Base-by-base conservation (phyloP, 257 asterid species). In the Solanum sejunctum region DNA sequence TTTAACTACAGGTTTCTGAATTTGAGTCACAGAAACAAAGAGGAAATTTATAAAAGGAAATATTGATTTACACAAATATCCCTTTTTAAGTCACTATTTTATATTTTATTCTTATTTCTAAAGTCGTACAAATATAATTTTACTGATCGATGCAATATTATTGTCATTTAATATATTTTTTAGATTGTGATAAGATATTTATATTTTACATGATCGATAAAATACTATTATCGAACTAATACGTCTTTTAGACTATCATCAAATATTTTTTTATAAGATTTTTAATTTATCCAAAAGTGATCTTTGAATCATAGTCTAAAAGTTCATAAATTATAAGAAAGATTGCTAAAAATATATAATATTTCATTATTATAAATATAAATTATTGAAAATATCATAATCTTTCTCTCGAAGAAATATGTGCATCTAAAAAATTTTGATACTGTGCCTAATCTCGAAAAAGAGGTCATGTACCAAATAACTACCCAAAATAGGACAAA, bases 21-120 rank as follows among this genome's bases (percentile, higher is more conserved):
- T 55, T 55, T 2, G 17, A 16, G 4, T 0, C n/a, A 0, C 0
- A 5, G 0, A 0, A 2, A 54, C 17, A 0, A 55, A 43, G 0
- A 15, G 18, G 2, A 11, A 61, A 61, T 3, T 12, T 11, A 3
- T 23, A 17, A 21, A 21, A 5, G 16, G 16, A 16, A 1, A 12
- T 6, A 5, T 10, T 21, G 26, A 60, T 61, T 10, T 61, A 61
- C 1, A 3, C 17, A 21, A 61, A 61, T 61, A 11, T 23, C 5
- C 8, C 15, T 60, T 60, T 10, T 60, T 60, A 20, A 10, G 28
- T 10, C 28, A 20, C 28, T n/a, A 21, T 21, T 52, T 13, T 32
- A 15, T 52, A 15, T 13, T 61, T 21, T 21, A 36, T 21, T 61
- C 15, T 1, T 10, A 61, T 21, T 61, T 61, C 13, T 3, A 21